These are phyloP conservation scores for Xanthoconium purpureum DNA, from an alignment of 768 basidiomycete species.

Conservation along the genomic window DNA sequence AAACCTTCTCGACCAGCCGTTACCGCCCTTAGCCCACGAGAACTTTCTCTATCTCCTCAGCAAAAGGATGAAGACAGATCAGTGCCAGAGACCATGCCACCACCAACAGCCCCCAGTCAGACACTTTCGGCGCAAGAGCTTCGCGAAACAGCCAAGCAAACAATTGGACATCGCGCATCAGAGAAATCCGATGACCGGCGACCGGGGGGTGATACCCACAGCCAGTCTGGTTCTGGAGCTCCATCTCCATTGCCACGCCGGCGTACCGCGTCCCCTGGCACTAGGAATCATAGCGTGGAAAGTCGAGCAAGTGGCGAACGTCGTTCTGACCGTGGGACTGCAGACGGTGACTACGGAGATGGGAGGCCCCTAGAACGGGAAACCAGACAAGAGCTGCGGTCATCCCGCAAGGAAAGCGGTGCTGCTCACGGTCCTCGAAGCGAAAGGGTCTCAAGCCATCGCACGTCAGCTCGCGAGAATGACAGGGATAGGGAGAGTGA, in stretches of 20 bases:
- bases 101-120: constrained; percentile 75
- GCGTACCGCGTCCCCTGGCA: constrained; percentile 64
- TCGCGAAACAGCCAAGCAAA: constrained; percentile 74
- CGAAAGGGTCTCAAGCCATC: constrained; percentile 46
- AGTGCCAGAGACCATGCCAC: constrained; percentile 59
- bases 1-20: constrained; percentile 16
- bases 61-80: constrained; percentile 41
- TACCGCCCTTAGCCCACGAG: constrained; percentile 26
- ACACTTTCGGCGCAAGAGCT: constrained; percentile 76
- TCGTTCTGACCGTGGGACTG: constrained; percentile 48
- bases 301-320: constrained; percentile 71
- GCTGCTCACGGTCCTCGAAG: constrained; percentile 51
- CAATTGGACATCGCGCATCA: constrained; percentile 39
- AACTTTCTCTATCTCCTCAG: constrained; percentile 40
- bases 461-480: constrained; percentile 32
- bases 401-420: constrained; percentile 42
- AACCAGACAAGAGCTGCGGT: constrained; percentile 42
- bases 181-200: constrained; percentile 43
- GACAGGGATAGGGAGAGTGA: constrained; percentile 45
- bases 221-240: constrained; percentile 48
- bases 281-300: constrained; percentile 67
- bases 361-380: constrained; percentile 57
- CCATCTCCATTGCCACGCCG: constrained; percentile 54
- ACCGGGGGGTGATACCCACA: constrained; percentile 38
- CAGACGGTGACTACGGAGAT: constrained; percentile 45